Percentiles rank a stretch among this genome's conserved stretches.
phyloP scores from a whole-genome alignment of 768 basidiomycete genomes.

The Strobilomyces confusus region DNA sequence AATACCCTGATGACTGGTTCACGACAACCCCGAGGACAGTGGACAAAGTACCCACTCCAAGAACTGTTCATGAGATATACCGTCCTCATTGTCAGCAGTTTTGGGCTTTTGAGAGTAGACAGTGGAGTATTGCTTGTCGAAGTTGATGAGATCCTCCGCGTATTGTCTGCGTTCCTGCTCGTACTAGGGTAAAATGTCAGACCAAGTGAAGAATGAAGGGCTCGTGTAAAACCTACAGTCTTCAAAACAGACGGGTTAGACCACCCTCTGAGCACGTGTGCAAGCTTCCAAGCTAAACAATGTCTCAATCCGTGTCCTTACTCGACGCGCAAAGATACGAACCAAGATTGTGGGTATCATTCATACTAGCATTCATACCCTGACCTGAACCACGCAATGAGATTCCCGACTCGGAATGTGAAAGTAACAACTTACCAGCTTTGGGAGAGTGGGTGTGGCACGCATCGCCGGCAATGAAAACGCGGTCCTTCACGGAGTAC shows the following conservation, averaged over 20 bases:
- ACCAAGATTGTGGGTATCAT: constrained; percentile 63
- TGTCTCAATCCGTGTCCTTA: background rate
- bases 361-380: constrained; percentile 77
- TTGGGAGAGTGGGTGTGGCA: constrained; percentile 69
- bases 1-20: background rate
- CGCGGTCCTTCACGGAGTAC: constrained; percentile 54
- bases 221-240: background rate
- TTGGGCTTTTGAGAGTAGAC: background rate
- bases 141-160: background rate
- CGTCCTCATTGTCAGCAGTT: background rate
- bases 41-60: background rate
- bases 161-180: background rate
- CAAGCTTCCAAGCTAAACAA: background rate
- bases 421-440: constrained; percentile 39
- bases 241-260: background rate
- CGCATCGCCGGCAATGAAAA: constrained; percentile 77
- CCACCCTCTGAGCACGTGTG: background rate
- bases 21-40: background rate
- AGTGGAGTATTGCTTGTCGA: background rate
- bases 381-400: constrained; percentile 41
- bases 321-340: background rate
- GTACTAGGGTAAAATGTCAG: background rate
- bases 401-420: background rate
- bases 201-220: background rate
- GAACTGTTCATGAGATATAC: background rate